A percentile compares a stretch with the other conserved stretches of the same genome.
Evolutionary conservation across 495 filamentous ascomycete species (phyloP).

Genomic region (Penicillium soppii): DNA sequence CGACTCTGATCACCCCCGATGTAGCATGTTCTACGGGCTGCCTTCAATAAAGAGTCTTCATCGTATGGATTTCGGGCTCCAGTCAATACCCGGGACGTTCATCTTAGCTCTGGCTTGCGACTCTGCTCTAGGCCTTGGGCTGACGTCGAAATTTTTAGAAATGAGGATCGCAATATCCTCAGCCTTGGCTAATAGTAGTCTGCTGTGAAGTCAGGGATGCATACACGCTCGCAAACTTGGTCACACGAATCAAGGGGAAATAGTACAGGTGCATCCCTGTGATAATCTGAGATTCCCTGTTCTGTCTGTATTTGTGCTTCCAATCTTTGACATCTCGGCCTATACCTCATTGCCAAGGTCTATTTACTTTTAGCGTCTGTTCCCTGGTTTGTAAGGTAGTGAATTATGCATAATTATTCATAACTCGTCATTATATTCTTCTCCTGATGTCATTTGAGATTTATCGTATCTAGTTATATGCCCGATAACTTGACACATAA

Average conservation of each 20-base stretch:
- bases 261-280: too few species aligned
- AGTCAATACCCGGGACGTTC: neutral
- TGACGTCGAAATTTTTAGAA: neutral
- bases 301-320: too few species aligned
- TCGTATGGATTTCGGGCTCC: neutral
- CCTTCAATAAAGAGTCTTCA: neutral
- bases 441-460: too few species aligned
- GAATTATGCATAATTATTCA: too few species aligned
- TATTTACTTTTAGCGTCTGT: too few species aligned
- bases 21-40: neutral
- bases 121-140: neutral
- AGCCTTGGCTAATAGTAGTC: neutral
- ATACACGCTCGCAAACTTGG: neutral
- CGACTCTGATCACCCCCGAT: neutral
- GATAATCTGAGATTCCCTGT: too few species aligned
- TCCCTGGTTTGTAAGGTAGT: too few species aligned
- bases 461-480: too few species aligned
- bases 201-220: neutral
- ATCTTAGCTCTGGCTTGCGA: neutral
- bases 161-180: conserved; percentile 4
- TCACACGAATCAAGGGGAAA: neutral
- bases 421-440: too few species aligned
- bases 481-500: too few species aligned
- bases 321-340: too few species aligned
- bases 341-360: too few species aligned